A percentile compares a stretch with the other conserved stretches of the same genome.
Conservation (phyloP, 2,329 filamentous ascomycete genomes). For the Tolypocladium ophioglossoides region DNA sequence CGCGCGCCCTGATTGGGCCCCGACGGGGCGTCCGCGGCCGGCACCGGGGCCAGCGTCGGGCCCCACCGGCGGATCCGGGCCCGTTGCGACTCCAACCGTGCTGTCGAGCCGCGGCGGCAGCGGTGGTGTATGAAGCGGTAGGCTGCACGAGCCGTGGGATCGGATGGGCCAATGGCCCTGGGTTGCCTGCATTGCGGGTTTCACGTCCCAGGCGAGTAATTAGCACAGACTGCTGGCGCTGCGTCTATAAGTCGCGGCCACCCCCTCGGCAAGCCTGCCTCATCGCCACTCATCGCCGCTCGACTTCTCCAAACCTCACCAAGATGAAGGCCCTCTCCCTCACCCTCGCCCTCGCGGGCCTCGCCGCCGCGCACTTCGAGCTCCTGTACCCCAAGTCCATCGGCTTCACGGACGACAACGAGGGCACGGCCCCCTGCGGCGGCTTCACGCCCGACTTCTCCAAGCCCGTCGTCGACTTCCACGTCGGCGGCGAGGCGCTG, state of each 20-base stretch:
- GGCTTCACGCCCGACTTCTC: conserved; percentile 37
- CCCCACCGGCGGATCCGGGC: too few species aligned
- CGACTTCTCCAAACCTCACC: conserved; percentile 1
- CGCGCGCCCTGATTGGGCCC: conserved; percentile 7
- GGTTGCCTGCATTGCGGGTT: too few species aligned
- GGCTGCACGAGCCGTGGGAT: not conserved
- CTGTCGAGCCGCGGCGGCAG: too few species aligned
- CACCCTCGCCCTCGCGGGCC: conserved; percentile 21
- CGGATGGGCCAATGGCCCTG: not conserved
- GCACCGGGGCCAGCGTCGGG: too few species aligned
- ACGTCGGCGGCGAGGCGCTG: conserved; percentile 45
- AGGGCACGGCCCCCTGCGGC: conserved; percentile 40
- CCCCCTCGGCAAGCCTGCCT: not conserved
- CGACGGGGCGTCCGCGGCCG: too few species aligned
- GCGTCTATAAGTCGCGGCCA: not conserved
- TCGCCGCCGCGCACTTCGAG: conserved; percentile 42
- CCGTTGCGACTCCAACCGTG: too few species aligned
- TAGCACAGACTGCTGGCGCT: not conserved
- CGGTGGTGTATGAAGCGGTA: too few species aligned
- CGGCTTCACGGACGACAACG: conserved; percentile 36
- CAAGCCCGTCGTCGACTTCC: conserved; percentile 39
- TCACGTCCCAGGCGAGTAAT: too few species aligned
- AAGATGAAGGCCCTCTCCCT: conserved; percentile 11
- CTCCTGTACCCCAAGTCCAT: conserved; percentile 37
- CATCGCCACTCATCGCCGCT: not conserved